Evolutionary conservation across 805 yeast genomes (phyloP), one percentile per base, ranked within the genome.

Genomic region (Metschnikowia bowlesiae): DNA sequence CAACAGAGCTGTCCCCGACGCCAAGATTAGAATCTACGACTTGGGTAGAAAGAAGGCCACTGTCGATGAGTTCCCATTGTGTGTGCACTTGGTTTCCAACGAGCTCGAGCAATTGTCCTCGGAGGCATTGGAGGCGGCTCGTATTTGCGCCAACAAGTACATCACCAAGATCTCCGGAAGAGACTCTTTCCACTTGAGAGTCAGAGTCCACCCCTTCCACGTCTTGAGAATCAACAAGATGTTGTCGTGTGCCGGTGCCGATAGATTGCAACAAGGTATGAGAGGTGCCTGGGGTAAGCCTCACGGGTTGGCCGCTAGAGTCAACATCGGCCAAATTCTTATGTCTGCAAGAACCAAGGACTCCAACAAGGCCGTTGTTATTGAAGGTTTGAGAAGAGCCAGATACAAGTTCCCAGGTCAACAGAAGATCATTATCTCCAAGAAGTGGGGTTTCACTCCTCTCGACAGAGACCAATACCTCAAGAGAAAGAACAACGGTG

Each of bases 281-380:
- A 92, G 99, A 89, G 96, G 96, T 85, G 99, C 99, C 75, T 94
- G 98, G 98, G 99, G 99, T 90, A 94, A 94, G 84, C 99, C 99
- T 71, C 97, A 91, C 71, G 99, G 99, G 84, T 83, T 90, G 72
- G 99, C 98, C 69, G 99, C 99, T 70, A 90, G 99, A 80, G 98
- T 94, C 76, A 81, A 81, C 81, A 94, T 94, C 79, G 99, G 99
- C 74, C 99, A 94, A 83, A 85, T 94, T 76, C 84, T 94, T 75
- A 84, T 94, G 82, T 92, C 98, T 64, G 89, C 89, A 76, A 92
- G 99, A 84, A 88, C 97, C 79, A 92, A 87, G 85, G 99, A 94
- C 80, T 78, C 84, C 71, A 91, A 90, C 96, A 90, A 92, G 85
- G 97, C 81, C 55, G 95, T 89, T 74, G 97, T 89, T 65, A 82